Evolutionary conservation across 2,329 filamentous ascomycete species (phyloP).

Genomic region (Fusarium nodosum): DNA sequence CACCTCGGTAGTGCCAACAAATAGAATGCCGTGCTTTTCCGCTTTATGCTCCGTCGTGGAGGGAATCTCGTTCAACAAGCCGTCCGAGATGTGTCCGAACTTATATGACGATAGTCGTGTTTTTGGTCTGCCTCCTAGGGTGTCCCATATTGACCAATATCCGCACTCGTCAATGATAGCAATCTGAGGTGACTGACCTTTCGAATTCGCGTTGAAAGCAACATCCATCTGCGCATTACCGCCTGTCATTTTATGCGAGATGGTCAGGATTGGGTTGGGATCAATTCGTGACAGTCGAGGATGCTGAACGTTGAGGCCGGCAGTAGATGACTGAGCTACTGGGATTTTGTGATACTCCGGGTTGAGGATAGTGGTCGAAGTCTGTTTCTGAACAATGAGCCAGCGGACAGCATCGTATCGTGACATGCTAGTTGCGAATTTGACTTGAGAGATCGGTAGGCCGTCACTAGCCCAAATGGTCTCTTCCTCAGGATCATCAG

Average conservation of each 20-base stretch:
- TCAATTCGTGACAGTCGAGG: conserved; percentile 65
- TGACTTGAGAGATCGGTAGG: conserved; percentile 65
- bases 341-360: conserved; percentile 63
- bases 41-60: conserved; percentile 48
- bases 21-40: conserved; percentile 60
- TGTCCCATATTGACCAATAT: conserved; percentile 77
- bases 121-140: conserved; percentile 58
- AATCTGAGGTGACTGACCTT: conserved; percentile 69
- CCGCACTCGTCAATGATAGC: conserved; percentile 75
- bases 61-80: conserved; percentile 55
- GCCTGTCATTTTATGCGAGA: conserved; percentile 67
- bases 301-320: conserved; percentile 33
- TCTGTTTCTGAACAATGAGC: conserved; percentile 67
- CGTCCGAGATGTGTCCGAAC: conserved; percentile 61
- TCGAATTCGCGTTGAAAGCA: conserved; percentile 69
- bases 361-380: conserved; percentile 65
- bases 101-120: conserved; percentile 53
- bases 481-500: conserved; percentile 60
- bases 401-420: conserved; percentile 60
- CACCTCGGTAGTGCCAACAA: conserved; percentile 54
- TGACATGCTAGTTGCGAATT: conserved; percentile 60
- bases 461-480: conserved; percentile 68
- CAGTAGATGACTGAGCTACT: conserved; percentile 43
- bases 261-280: conserved; percentile 66
- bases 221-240: conserved; percentile 72